Conservation (phyloP, 2,329 filamentous ascomycete species). For the Fusarium camptoceras region DNA sequence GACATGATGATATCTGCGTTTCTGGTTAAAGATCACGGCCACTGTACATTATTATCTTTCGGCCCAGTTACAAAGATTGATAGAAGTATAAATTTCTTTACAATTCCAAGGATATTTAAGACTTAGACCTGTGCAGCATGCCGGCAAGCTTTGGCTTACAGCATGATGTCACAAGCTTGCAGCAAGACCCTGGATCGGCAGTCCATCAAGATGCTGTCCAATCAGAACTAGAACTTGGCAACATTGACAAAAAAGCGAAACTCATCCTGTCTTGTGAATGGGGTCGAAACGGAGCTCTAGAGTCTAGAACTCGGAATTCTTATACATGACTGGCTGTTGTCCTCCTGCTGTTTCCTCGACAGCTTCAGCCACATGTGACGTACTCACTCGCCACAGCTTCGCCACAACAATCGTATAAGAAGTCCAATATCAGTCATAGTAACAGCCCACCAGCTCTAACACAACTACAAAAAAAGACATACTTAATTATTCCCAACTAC, state of each 20-base stretch:
- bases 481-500: not conserved
- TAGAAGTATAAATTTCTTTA: constrained; percentile 20
- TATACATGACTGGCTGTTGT: not conserved
- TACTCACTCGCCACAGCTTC: constrained; percentile 44
- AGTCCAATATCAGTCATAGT: not conserved
- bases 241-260: not conserved
- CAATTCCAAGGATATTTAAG: not conserved
- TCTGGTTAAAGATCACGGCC: not conserved
- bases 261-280: not conserved
- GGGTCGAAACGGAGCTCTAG: constrained; percentile 9
- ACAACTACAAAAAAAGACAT: not conserved
- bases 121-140: not conserved
- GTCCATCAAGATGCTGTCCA: constrained; percentile 1
- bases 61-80: not conserved
- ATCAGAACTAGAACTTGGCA: constrained; percentile 16
- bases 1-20: not conserved
- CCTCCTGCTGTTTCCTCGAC: not conserved
- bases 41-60: constrained; percentile 1
- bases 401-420: constrained; percentile 44
- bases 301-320: not conserved
- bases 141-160: not conserved
- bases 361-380: constrained; percentile 47
- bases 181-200: constrained; percentile 28
- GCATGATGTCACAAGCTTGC: constrained; percentile 26
- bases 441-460: not conserved